These are phyloP conservation scores for Capillidium rhysosporum DNA, from an alignment of 371 early-diverging fungal genomes.

Conservation along the genomic window DNA sequence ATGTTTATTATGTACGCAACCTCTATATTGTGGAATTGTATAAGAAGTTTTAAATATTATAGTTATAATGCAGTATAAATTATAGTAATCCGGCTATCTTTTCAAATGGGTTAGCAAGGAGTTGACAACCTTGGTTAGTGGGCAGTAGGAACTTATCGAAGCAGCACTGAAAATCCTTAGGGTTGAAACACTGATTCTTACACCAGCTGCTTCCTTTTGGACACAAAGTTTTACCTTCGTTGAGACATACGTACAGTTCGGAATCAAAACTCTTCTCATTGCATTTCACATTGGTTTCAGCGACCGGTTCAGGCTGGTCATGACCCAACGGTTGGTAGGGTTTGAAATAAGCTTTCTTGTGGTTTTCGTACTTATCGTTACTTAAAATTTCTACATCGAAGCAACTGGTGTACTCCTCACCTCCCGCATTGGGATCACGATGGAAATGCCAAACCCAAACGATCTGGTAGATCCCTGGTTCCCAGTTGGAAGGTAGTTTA, in stretches of 20 bases:
- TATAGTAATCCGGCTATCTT: neutral
- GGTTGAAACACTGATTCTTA: neutral
- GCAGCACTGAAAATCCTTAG: neutral
- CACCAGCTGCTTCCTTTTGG: neutral
- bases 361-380: neutral
- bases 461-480: slow-evolving; percentile 13
- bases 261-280: neutral
- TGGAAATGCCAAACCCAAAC: slow-evolving; percentile 18
- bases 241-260: neutral
- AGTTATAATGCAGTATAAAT: too few species aligned
- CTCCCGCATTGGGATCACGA: slow-evolving; percentile 9
- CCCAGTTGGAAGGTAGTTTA: slow-evolving; percentile 8
- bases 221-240: neutral
- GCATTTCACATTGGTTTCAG: neutral
- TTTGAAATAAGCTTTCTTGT: neutral
- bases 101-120: neutral
- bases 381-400: slow-evolving; percentile 12
- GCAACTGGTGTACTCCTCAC: slow-evolving; percentile 17
- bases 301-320: neutral
- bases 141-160: neutral
- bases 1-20: too few species aligned
- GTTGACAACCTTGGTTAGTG: neutral
- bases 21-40: too few species aligned
- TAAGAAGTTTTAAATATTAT: too few species aligned
- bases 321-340: neutral